Base-by-base conservation (phyloP, 2,329 filamentous ascomycete genomes). In the Alternaria longipes region DNA sequence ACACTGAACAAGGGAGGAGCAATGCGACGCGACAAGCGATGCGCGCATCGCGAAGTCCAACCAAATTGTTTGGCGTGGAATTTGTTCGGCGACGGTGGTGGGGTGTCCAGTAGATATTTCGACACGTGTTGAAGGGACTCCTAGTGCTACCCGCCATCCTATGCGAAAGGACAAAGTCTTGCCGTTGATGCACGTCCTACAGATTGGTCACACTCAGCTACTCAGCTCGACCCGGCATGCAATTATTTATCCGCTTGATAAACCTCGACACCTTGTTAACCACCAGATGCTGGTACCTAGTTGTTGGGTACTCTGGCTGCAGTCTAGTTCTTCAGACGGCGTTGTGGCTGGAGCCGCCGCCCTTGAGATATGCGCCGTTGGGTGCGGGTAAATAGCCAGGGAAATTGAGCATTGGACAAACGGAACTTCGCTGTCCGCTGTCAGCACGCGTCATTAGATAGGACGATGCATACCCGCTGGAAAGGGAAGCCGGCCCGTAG, bases 341-440 rank as follows among this genome's bases (percentile, higher is more conserved):
- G 40, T 49, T 45, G 62, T 63, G 65, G 64, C 66, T 69, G 61
- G 64, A 63, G 68, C 60, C 64, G 68, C 36, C 36, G 36, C 46
- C 56, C 49, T 58, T 62, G 66, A 68, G 65, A 70, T 63, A 60
- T 61, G 50, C 65, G 36, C 62, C 53, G 64, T 65, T 63, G 63
- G 70, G 74, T 63, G 64, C 71, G 74, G 74, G 57, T 76, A 75
- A 77, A 76, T 76, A 66, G 64, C 28, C 47, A 59, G 66, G 62
- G 65, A 69, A 67, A 73, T 58, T 56, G 47, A 66, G 32, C 57
- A 59, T 51, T 69, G 65, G 68, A 67, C 65, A 62, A 61, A 63
- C 66, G 67, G 62, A 68, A 65, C 56, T 64, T 72, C 14, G 32
- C 32, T 36, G 32, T 36, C 32, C 11, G 54, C 51, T 63, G 70